Evolutionary conservation across 192 early-diverging fungal genomes (phyloP), one percentile per base, ranked within the genome.

Genomic region (Coemansia sp.): DNA sequence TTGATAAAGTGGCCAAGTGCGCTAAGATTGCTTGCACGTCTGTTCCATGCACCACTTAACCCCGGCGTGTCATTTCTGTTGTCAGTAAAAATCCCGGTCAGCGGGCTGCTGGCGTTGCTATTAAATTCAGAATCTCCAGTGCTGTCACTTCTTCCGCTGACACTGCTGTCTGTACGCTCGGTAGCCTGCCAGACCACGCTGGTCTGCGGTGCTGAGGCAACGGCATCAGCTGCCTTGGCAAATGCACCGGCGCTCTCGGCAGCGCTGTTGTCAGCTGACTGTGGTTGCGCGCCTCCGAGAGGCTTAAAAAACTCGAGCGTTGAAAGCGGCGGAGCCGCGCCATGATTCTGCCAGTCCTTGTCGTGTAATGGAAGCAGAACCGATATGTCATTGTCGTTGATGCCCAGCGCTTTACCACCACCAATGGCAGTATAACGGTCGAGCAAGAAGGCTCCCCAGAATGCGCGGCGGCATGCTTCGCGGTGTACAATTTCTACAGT

Each of bases 361-460:
- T 75, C 69, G 42, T 70, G 63, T 22, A 83, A 50, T 19, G 80
- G 80, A 50, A 83, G 57, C 6, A 77, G 66, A 4, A 83, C 72
- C 1, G 72, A 61, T 29, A 83, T 78, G 52, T 83, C 80, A 67
- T 64, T 56, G 61, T 83, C 80, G 51, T 83, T 83, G 19, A 83
- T 83, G 4, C 80, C 80, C 57, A 83, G 69, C 5, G 80, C 66
- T 72, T 83, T 77, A 7, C 80, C 80, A 32, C 76, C 76, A 22
- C 75, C 73, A 58, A 83, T 83, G 54, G 75, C 75, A 30, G 71
- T 83, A 33, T 83, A 83, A 8, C 80, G 71, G 54, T 78, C 76
- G 4, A 83, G 69, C 1, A 78, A 33, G 20, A 78, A 83, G 20
- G 75, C 76, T 6, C 72, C 76, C 80, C 80, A 83, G 54, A 83